Evolutionary conservation across 2,329 filamentous ascomycete species (phyloP), one percentile per base, ranked within the genome.

Genomic region (Cladosporium halotolerans): DNA sequence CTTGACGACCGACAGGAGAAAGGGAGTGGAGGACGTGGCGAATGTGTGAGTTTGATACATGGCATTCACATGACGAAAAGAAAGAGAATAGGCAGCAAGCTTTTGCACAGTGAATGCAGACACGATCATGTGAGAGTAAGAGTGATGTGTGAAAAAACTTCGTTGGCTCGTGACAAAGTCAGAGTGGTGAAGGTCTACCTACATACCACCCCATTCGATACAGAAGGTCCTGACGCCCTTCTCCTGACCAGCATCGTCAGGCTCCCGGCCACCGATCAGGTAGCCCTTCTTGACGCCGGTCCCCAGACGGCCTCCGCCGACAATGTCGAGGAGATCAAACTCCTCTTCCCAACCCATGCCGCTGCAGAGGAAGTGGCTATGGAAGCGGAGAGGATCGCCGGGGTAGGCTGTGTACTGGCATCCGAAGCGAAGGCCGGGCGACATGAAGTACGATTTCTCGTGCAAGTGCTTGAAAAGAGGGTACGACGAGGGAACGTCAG

Each of bases 241-340:
- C 32, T 65, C 76, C 9, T 66, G 68, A 33, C 74, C 68, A 38
- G 64, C 66, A 1, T 67, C 63, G 8, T 68, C 52, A 40, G 59
- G 62, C 51, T 79, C 73, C 62, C 80, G 76, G 0, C 89, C 90
- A 6, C 91, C 92, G 54, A 99, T 79, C 51, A 99, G 73, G 63
- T 90, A 96, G 0, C 89, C 88, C 72, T 99, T 99, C 77, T 99
- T 99, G 16, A 97, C 93, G 46, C 89, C 89, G 2, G 93, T 97
- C 0, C 91, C 93, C 58, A 99, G 71, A 61, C 93, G 79, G 4
- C 93, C 93, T 7, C 89, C 90, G 16, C 84, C 86, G 13, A 97
- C 85, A 11, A 99, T 75, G 60, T 96, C 88, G 60, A 96, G 79
- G 64, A 97, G 75, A 36, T 87, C 80, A 53, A 99, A 85, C 61